Percentiles rank a stretch among this genome's conserved stretches.
Evolutionary conservation across 352 stramenopile species (phyloP).

Genomic region (Peronospora farinosa): DNA sequence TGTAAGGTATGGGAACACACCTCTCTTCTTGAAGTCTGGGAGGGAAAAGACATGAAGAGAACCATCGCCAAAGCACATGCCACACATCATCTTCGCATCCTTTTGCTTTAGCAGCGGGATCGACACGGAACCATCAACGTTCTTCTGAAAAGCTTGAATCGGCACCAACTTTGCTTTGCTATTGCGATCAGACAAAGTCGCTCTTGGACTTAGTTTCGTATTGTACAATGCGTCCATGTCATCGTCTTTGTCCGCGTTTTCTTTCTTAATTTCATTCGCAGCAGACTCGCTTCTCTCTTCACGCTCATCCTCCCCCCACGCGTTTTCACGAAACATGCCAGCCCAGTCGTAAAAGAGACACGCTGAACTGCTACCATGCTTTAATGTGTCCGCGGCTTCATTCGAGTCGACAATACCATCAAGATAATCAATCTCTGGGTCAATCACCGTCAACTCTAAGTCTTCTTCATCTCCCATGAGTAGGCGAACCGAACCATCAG

Average conservation of each 20-base stretch:
- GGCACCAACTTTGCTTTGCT: constrained; percentile 6
- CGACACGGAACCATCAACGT: constrained; percentile 40
- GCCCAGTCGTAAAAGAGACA: constrained; percentile 84
- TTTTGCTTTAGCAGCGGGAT: constrained; percentile 43
- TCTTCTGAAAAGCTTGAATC: constrained; percentile 11
- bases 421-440: constrained; percentile 59
- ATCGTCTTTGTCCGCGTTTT: constrained; percentile 43
- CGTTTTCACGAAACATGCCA: constrained; percentile 66
- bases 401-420: constrained; percentile 30
- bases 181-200: constrained; percentile 9
- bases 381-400: constrained; percentile 22
- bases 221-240: constrained; percentile 72
- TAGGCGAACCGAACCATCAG: constrained; percentile 70
- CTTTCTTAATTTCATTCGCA: constrained; percentile 13
- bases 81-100: constrained; percentile 75
- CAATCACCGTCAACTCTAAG: constrained; percentile 73
- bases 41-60: constrained; percentile 80
- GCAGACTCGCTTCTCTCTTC: constrained; percentile 26
- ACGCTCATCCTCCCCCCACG: constrained; percentile 47
- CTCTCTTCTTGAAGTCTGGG: constrained; percentile 75
- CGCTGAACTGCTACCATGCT: constrained; percentile 48
- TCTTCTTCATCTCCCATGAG: constrained; percentile 80
- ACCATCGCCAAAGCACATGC: constrained; percentile 72
- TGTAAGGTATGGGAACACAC: constrained; percentile 75
- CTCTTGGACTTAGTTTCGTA: constrained; percentile 33